Evolutionary conservation across 75 land plant species (phyloP).

Genomic region (Pinus taeda): DNA sequence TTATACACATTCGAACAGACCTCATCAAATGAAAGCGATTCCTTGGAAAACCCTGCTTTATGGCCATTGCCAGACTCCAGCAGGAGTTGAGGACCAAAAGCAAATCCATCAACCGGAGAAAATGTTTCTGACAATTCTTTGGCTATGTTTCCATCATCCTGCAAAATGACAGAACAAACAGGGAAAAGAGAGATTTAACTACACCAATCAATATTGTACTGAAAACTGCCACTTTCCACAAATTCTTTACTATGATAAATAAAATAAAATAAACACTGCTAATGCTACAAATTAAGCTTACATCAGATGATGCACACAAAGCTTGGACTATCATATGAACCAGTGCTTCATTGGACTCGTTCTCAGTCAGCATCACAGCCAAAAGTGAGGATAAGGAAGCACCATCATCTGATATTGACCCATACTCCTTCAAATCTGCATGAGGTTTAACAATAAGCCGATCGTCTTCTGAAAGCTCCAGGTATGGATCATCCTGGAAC

Average conservation of each 20-base stretch:
- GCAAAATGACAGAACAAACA: conserved; percentile 25
- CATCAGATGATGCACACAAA: conserved; percentile 41
- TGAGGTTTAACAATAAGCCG: conserved; percentile 53
- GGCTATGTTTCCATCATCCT: conserved; percentile 25
- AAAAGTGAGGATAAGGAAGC: conserved; percentile 43
- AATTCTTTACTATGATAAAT: neutral
- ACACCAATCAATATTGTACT: neutral
- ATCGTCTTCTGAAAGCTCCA: conserved; percentile 64
- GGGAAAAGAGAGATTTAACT: neutral
- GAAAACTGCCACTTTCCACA: neutral
- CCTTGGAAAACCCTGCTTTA: conserved; percentile 34
- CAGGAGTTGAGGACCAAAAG: conserved; percentile 45
- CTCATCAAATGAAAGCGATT: conserved; percentile 82
- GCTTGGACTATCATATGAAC: conserved; percentile 34
- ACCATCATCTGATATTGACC: conserved; percentile 56
- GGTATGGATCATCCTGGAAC: conserved; percentile 73
- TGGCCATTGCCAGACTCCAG: conserved; percentile 35
- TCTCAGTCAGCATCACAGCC: conserved; percentile 29
- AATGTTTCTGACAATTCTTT: conserved; percentile 50
- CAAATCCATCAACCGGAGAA: conserved; percentile 61
- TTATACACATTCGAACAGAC: conserved; percentile 21
- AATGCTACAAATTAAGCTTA: conserved; percentile 11
- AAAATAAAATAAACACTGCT: neutral
- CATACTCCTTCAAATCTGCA: conserved; percentile 51
- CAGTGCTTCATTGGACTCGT: conserved; percentile 42